Evolutionary conservation across 2,329 filamentous ascomycete species (phyloP).

Genomic region (Diaporthe citri): DNA sequence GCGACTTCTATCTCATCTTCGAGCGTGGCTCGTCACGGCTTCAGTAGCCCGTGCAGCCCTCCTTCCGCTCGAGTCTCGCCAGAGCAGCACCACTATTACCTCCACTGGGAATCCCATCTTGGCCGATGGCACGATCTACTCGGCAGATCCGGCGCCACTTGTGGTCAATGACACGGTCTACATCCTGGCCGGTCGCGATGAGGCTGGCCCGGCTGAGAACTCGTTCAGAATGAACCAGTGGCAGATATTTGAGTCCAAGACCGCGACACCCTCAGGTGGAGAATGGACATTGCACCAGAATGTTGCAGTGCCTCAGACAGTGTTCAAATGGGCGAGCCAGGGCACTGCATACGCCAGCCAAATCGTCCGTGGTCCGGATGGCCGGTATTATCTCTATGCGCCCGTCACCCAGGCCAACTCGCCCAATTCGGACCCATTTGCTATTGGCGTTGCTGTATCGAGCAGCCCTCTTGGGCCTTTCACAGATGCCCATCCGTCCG

Average conservation of each 20-base stretch:
- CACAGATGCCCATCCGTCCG: slow-evolving; percentile 50
- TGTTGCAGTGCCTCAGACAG: slow-evolving; percentile 47
- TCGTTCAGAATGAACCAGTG: slow-evolving; percentile 54
- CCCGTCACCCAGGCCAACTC: slow-evolving; percentile 49
- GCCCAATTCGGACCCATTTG: slow-evolving; percentile 50
- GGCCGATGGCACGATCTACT: slow-evolving; percentile 53
- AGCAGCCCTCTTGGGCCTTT: slow-evolving; percentile 52
- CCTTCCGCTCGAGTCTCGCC: background rate
- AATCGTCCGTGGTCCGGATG: slow-evolving; percentile 50
- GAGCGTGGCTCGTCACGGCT: slow-evolving; percentile 1
- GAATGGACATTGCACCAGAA: slow-evolving; percentile 51
- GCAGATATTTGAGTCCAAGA: slow-evolving; percentile 50
- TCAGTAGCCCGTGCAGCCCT: background rate
- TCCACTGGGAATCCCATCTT: slow-evolving; percentile 54
- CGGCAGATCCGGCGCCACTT: slow-evolving; percentile 55
- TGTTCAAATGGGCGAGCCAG: slow-evolving; percentile 52
- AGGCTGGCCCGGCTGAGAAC: slow-evolving; percentile 47
- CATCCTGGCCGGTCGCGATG: slow-evolving; percentile 52
- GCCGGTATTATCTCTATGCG: slow-evolving; percentile 53
- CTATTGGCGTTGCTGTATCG: slow-evolving; percentile 54
- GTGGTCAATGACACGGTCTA: slow-evolving; percentile 53
- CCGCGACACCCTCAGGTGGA: slow-evolving; percentile 48
- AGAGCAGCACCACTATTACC: slow-evolving; percentile 39
- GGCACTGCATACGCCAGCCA: slow-evolving; percentile 54
- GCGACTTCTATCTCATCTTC: background rate